Evolutionary conservation across 345 rosid genomes (phyloP), one percentile per base, ranked within the genome.

Genomic region (Aegle marmelos): DNA sequence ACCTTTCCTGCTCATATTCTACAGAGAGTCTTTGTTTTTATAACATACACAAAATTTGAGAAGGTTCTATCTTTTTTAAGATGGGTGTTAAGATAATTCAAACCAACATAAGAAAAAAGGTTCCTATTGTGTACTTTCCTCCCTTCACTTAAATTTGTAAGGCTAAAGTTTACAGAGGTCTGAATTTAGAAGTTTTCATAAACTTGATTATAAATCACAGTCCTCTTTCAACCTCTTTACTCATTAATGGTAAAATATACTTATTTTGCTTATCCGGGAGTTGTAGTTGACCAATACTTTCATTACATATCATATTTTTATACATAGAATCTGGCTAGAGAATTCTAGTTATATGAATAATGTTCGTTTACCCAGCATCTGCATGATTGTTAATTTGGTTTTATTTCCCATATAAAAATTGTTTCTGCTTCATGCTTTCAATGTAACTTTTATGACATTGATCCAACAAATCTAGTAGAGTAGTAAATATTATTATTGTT

Each of bases 361-460:
- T 16, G 19, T 2, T 17, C 45, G 17, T 6, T 31, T 65, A 10
- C 31, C 48, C 45, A 63, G 22, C 13, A 17, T 22, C 19, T 5
- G 11, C 19, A 4, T 63, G 31, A 48, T 33, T 62, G 70, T 41
- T 41, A 45, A 63, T 62, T 45, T 48, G n/a, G 36, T 48, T n/a
- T 34, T 74, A 27, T 27, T 56, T 41, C 33, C n/a, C 50, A 4
- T 75, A 24, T n/a, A 37, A 14, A 65, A 63, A 30, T 22, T 30
- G 9, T 64, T 50, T 75, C 28, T 31, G n/a, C 34, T 76, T 61
- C 34, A 17, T 76, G 50, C 79, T 76, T 9, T 76, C 9, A 27
- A n/a, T 53, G 25, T 16, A 65, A 74, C 10, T 74, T 74, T 62
- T 63, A 39, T 73, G 57, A 21, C 48, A 11, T 62, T 62, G 60